Evolutionary conservation across 2,329 filamentous ascomycete species (phyloP).

Genomic region (Sphaerulina musiva): DNA sequence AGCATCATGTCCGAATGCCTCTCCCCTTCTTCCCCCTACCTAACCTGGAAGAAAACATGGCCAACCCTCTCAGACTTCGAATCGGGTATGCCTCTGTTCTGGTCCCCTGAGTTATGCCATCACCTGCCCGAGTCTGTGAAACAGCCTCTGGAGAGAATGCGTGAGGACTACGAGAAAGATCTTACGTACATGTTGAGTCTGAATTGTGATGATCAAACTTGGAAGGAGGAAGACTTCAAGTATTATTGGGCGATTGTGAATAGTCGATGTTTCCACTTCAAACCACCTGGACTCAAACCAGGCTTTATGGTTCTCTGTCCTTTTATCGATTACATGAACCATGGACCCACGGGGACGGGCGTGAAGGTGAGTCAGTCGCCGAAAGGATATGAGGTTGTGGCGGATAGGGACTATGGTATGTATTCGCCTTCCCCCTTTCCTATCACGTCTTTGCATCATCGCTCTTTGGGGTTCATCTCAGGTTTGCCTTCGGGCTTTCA

Average conservation of each 20-base stretch:
- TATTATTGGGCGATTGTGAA: slow-evolving; percentile 58
- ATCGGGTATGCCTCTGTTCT: slow-evolving; percentile 52
- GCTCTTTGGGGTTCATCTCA: background rate
- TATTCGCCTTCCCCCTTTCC: background rate
- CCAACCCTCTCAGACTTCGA: slow-evolving; percentile 57
- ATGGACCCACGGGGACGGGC: slow-evolving; percentile 40
- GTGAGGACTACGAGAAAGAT: slow-evolving; percentile 28
- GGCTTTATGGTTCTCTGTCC: slow-evolving; percentile 66
- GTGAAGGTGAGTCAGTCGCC: slow-evolving; percentile 48
- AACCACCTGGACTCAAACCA: slow-evolving; percentile 40
- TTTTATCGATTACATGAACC: slow-evolving; percentile 67
- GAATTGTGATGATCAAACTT: background rate
- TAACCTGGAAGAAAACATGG: slow-evolving; percentile 40
- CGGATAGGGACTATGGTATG: slow-evolving; percentile 46
- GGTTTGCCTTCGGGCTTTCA: too few relatives aligned
- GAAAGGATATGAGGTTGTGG: slow-evolving; percentile 50
- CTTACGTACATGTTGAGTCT: background rate
- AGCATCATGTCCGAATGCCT: slow-evolving; percentile 20
- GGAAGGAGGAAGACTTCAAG: slow-evolving; percentile 40
- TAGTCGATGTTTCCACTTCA: slow-evolving; percentile 55
- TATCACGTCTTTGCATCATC: background rate
- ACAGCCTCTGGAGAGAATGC: slow-evolving; percentile 29
- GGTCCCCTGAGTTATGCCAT: slow-evolving; percentile 40
- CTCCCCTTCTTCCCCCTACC: slow-evolving; percentile 6
- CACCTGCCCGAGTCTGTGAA: slow-evolving; percentile 36